Conservation (phyloP, 192 early-diverging fungal genomes). For the Linnemannia zychae region DNA sequence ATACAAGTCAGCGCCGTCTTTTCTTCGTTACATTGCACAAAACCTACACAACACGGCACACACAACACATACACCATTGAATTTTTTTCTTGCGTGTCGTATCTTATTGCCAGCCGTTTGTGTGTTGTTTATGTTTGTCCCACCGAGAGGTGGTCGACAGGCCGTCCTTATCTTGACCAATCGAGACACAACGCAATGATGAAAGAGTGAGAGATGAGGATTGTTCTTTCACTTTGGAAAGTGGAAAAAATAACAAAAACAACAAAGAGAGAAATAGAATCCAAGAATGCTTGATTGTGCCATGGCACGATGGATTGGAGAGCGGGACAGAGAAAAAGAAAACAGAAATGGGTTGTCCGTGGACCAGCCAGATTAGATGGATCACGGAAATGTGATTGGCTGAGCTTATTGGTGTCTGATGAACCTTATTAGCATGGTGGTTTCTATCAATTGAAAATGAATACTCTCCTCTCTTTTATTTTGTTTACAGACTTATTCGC, state of each 20-base stretch:
- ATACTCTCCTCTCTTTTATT: background rate
- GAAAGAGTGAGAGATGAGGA: background rate
- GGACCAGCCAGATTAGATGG: constrained; percentile 47
- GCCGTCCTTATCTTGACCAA: background rate
- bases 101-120: background rate
- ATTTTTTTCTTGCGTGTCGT: background rate
- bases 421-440: constrained; percentile 18
- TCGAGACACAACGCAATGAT: background rate
- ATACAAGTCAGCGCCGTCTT: background rate
- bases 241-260: background rate
- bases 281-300: background rate
- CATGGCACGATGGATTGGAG: background rate
- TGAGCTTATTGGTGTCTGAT: constrained; percentile 16
- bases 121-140: background rate
- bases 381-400: constrained; percentile 46
- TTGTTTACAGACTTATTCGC: background rate
- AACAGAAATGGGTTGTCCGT: constrained; percentile 20
- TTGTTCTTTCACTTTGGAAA: background rate
- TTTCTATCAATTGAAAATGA: too few species aligned
- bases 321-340: background rate
- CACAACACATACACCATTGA: background rate
- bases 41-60: background rate
- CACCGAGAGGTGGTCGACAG: background rate
- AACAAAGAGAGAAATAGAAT: background rate
- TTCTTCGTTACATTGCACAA: background rate